phyloP scores from a whole-genome alignment of 2,329 filamentous ascomycete genomes.

The Aspergillus texensis region DNA sequence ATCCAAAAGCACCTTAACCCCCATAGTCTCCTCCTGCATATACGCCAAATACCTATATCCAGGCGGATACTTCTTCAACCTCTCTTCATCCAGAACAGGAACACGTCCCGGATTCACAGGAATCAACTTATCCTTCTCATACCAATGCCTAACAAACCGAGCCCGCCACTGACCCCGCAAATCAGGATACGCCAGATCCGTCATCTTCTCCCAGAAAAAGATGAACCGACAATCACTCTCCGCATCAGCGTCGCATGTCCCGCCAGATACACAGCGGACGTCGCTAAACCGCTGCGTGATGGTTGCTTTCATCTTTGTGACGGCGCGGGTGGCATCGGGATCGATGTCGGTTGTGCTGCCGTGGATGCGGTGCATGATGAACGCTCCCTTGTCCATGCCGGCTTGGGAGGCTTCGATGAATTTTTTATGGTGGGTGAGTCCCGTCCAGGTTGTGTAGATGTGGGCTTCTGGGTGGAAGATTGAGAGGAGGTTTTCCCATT shows the following conservation, averaged over 20 bases:
- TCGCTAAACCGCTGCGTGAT: conserved; percentile 3
- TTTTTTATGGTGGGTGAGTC: not conserved
- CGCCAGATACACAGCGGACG: not conserved
- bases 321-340: not conserved
- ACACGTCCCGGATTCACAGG: not conserved
- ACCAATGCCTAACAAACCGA: not conserved
- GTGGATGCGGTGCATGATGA: conserved; percentile 4
- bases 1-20: not conserved
- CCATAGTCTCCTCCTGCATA: not conserved
- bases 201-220: not conserved
- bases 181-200: not conserved
- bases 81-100: not conserved
- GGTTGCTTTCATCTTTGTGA: conserved; percentile 11
- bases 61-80: not conserved
- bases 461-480: not conserved
- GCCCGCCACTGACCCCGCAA: not conserved
- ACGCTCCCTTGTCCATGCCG: conserved; percentile 5
- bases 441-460: conserved; percentile 7
- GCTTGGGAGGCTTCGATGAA: conserved; percentile 9
- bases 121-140: not conserved
- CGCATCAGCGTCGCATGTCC: conserved; percentile 1
- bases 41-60: not conserved
- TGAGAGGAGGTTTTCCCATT: conserved; percentile 6
- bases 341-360: conserved; percentile 10
- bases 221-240: not conserved